Evolutionary conservation across 2,329 filamentous ascomycete species (phyloP).

Genomic region (Myrmaecium sp.): DNA sequence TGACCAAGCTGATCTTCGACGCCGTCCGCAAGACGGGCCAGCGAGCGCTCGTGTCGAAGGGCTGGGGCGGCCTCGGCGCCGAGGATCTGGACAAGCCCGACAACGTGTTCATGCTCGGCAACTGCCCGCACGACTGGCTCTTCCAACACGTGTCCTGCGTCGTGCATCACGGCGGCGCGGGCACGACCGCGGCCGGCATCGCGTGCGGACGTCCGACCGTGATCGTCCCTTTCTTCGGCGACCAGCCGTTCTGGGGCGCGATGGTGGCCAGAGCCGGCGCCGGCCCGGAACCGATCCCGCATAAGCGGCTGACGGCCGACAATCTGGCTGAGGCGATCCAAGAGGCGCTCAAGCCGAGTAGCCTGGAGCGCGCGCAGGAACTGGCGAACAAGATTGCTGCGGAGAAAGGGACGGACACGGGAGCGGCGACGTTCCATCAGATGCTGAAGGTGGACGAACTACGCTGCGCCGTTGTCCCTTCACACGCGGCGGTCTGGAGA

Average conservation of each 20-base stretch:
- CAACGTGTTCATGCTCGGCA: slow-evolving; percentile 67
- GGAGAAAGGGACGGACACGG: slow-evolving; percentile 20
- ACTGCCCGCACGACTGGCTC: slow-evolving; percentile 77
- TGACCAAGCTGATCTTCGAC: slow-evolving; percentile 24
- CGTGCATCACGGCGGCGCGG: slow-evolving; percentile 75
- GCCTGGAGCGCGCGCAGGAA: slow-evolving; percentile 18
- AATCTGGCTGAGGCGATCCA: slow-evolving; percentile 21
- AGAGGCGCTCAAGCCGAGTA: slow-evolving; percentile 20
- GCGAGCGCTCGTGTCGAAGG: slow-evolving; percentile 70
- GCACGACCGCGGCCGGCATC: slow-evolving; percentile 78
- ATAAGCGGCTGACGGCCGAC: slow-evolving; percentile 22
- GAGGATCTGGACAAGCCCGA: slow-evolving; percentile 49
- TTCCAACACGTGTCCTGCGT: slow-evolving; percentile 69
- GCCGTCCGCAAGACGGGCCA: slow-evolving; percentile 40
- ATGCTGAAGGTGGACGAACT: slow-evolving; percentile 21
- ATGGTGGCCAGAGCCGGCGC: slow-evolving; percentile 25
- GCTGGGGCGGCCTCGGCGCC: slow-evolving; percentile 71
- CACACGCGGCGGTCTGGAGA: slow-evolving; percentile 20
- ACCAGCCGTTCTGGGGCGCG: slow-evolving; percentile 25
- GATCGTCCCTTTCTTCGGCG: slow-evolving; percentile 59
- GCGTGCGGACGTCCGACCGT: slow-evolving; percentile 64
- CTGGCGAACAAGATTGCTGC: slow-evolving; percentile 20
- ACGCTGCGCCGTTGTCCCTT: slow-evolving; percentile 16
- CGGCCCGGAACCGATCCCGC: slow-evolving; percentile 21
- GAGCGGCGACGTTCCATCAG: slow-evolving; percentile 20